Evolutionary conservation across 2,329 filamentous ascomycete genomes (phyloP).

Genomic region (Monosporascus sp.): DNA sequence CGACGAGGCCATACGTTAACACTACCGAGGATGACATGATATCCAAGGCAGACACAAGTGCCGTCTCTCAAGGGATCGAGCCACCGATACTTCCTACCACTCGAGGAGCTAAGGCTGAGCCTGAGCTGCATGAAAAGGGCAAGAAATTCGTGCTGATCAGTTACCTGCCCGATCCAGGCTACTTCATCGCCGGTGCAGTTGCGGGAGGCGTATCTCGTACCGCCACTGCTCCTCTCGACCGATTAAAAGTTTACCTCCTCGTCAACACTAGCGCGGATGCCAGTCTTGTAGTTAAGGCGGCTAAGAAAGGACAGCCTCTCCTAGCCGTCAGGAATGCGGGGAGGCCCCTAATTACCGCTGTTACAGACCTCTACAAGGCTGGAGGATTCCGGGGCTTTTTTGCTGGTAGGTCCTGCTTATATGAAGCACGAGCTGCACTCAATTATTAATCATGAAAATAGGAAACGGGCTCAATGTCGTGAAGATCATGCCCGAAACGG

Average conservation of each 20-base stretch:
- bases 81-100: conserved; percentile 14
- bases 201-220: conserved; percentile 94
- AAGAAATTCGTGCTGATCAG: conserved; percentile 53
- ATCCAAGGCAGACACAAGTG: conserved; percentile 8
- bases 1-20: conserved; percentile 10
- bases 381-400: conserved; percentile 88
- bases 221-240: conserved; percentile 90
- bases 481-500: conserved; percentile 98
- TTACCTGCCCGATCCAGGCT: conserved; percentile 84
- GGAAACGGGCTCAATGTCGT: conserved; percentile 94
- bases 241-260: conserved; percentile 94
- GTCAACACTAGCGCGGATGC: conserved; percentile 69
- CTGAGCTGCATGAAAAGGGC: conserved; percentile 28
- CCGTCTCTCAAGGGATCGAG: conserved; percentile 9
- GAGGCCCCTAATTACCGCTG: conserved; percentile 65
- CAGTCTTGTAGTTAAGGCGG: conserved; percentile 54
- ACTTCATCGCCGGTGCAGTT: conserved; percentile 92
- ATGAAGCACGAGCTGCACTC: neutral
- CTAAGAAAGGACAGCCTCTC: conserved; percentile 64
- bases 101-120: conserved; percentile 22
- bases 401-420: conserved; percentile 58
- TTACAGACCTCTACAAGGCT: conserved; percentile 74
- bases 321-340: conserved; percentile 60
- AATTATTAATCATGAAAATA: conserved; percentile 29
- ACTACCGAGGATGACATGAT: conserved; percentile 5